A percentile compares a stretch with the other conserved stretches of the same genome.
These are phyloP conservation scores for Fusarium sp. DNA, from an alignment of 2,329 filamentous ascomycete species.

Conservation along the genomic window DNA sequence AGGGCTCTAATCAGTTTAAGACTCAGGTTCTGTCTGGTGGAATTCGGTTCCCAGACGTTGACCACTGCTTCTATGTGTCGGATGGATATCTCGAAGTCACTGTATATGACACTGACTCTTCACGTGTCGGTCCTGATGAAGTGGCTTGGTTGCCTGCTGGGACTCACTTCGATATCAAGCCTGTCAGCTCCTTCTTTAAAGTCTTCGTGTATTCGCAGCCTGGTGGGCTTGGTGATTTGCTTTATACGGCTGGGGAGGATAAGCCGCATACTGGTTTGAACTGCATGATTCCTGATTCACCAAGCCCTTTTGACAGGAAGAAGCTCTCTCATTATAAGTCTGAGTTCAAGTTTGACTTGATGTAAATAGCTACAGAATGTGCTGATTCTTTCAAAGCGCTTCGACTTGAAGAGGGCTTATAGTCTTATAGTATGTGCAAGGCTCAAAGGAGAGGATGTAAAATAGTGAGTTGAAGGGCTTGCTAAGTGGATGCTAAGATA, in stretches of 20 bases:
- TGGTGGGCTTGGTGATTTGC: not conserved
- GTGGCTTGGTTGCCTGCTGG: not conserved
- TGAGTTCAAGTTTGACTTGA: accelerated
- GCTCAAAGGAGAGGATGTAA: accelerated
- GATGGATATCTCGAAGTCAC: not conserved
- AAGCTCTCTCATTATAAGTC: not conserved
- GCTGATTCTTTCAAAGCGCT: accelerated
- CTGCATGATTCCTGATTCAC: not conserved
- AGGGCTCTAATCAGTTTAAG: not conserved
- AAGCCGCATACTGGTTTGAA: not conserved
- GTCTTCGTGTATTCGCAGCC: not conserved
- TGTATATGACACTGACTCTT: not conserved
- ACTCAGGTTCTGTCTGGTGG: not conserved
- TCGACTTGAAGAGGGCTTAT: too few species aligned
- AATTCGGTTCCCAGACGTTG: not conserved
- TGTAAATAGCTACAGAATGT: accelerated
- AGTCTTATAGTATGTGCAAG: accelerated
- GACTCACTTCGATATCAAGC: not conserved
- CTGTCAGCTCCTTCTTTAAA: not conserved
- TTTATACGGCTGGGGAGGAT: not conserved
- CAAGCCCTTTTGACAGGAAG: not conserved
- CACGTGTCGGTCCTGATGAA: not conserved
- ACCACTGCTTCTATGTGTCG: not conserved
- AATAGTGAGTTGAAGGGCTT: too few species aligned
- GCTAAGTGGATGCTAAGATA: too few species aligned